Conservation (phyloP, 257 asterid genomes). For the Solanum neorickii region DNA sequence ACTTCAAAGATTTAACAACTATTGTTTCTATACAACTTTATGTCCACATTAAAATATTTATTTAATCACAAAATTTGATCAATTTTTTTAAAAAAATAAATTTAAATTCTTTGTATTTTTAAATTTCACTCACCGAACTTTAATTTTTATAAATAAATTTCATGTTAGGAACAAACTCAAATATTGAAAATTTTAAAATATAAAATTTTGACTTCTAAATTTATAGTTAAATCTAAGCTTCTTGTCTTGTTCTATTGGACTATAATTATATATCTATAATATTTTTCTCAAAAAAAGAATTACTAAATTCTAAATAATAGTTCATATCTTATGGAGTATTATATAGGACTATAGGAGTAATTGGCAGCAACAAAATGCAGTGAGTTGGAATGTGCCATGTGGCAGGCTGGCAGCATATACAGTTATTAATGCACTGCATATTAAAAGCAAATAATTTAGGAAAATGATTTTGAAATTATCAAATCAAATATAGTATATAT, state of each 20-base stretch:
- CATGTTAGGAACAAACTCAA: neutral
- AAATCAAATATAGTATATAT: no score
- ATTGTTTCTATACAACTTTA: neutral
- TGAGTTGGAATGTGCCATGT: neutral
- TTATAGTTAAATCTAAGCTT: neutral
- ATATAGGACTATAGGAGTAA: neutral
- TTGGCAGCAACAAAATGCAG: neutral
- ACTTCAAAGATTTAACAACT: neutral
- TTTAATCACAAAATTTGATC: neutral
- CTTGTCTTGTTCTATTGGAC: neutral
- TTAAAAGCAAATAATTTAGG: neutral
- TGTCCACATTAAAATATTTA: neutral
- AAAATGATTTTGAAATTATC: no score
- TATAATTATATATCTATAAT: no score
- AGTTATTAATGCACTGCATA: neutral
- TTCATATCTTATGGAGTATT: no score
- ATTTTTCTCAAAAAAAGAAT: no score
- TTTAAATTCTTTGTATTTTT: no score
- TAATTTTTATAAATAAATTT: no score
- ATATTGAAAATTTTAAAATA: no score
- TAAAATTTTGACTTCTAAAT: no score
- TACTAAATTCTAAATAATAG: no score
- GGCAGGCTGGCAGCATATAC: neutral
- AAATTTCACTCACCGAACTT: neutral
- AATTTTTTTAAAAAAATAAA: no score